phyloP scores from a whole-genome alignment of 83 land plant genomes.

The Picea abies region DNA sequence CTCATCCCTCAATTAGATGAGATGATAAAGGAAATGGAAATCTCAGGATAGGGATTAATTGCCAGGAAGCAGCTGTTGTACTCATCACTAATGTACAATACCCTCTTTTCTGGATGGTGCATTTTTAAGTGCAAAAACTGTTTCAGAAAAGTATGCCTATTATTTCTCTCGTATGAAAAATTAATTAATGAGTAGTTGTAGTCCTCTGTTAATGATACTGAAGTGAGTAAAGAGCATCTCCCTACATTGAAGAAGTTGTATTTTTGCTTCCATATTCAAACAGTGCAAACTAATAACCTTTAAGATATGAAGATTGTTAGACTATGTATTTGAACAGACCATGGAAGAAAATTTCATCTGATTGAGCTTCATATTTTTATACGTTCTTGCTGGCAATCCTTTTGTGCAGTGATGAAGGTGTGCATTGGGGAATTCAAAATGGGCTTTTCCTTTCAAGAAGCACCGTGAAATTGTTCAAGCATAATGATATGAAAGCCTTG shows the following conservation, averaged over 20 bases:
- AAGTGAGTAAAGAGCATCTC: not conserved
- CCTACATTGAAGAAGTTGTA: not conserved
- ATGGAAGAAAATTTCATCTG: not conserved
- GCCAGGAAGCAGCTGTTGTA: not conserved
- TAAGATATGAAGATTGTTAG: not conserved
- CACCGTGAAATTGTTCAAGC: conserved; percentile 84
- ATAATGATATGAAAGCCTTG: conserved; percentile 88
- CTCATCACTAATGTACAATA: not conserved
- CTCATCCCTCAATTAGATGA: not conserved
- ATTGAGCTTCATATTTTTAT: not conserved
- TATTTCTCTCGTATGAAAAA: not conserved
- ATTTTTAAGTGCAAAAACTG: not conserved
- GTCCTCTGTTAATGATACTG: not conserved
- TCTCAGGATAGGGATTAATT: not conserved
- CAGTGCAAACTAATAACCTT: not conserved
- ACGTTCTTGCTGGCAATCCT: not conserved
- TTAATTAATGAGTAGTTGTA: not conserved
- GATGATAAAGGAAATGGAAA: not conserved
- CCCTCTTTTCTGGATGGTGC: not conserved
- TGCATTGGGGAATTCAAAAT: conserved; percentile 96
- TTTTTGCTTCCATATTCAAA: not conserved
- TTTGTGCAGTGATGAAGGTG: conserved; percentile 92
- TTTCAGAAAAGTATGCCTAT: not conserved
- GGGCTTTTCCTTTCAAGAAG: conserved; percentile 93
- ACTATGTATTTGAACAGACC: not conserved